A percentile compares a stretch with the other conserved stretches of the same genome.
Conservation (phyloP, 2,329 filamentous ascomycete species). For the Neonectria magnoliae region DNA sequence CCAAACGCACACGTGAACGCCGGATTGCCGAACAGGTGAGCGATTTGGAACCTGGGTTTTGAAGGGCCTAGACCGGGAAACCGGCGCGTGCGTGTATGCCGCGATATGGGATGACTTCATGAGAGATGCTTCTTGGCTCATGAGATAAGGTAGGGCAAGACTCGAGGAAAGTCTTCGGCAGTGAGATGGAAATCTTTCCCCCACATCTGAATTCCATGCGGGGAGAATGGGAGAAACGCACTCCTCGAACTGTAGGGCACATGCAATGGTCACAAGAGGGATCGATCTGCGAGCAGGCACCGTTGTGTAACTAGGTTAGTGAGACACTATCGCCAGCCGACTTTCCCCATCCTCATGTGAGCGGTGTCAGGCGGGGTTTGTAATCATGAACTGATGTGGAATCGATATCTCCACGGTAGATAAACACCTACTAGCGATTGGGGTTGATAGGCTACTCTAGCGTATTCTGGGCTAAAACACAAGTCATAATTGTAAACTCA, state of each 20-base stretch:
- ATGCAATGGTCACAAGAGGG: conserved; percentile 1
- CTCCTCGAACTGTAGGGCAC: neutral
- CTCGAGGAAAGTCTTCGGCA: neutral
- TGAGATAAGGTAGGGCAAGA: neutral
- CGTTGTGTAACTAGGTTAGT: neutral
- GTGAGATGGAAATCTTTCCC: neutral
- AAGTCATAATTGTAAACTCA: too few species aligned
- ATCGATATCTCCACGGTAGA: neutral
- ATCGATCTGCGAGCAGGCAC: neutral
- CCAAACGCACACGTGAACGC: neutral
- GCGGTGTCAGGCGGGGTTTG: neutral
- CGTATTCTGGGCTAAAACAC: neutral
- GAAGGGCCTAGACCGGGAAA: neutral
- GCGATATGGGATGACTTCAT: neutral
- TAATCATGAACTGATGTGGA: neutral
- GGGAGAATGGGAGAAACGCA: neutral
- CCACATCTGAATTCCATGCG: conserved; percentile 2
- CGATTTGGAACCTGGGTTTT: neutral
- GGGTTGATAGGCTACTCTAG: neutral
- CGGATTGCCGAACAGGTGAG: neutral
- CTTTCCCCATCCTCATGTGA: neutral
- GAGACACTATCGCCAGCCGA: neutral
- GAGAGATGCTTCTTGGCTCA: conserved; percentile 1
- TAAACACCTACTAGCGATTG: conserved; percentile 5
- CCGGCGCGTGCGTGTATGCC: neutral